These are phyloP conservation scores for Fraxinus excelsior DNA, from an alignment of 257 asterid species.

Conservation along the genomic window DNA sequence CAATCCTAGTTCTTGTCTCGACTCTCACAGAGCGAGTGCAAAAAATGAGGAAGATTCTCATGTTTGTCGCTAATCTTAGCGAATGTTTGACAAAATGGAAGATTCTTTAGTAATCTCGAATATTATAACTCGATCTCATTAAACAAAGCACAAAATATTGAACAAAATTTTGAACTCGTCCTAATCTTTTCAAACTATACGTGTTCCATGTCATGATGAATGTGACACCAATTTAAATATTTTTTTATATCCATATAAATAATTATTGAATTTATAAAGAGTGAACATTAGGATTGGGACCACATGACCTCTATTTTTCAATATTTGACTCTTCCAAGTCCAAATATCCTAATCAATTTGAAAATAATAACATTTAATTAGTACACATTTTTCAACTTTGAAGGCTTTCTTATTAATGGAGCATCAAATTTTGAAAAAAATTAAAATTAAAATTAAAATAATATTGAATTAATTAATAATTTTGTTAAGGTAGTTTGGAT, in stretches of 20 bases:
- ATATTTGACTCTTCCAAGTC: constrained; percentile 11
- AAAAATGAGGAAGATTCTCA: no score
- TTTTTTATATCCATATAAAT: not conserved
- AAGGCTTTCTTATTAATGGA: not conserved
- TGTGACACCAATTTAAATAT: not conserved
- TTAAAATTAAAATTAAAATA: not conserved
- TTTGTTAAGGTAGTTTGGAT: not conserved
- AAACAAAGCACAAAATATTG: not conserved
- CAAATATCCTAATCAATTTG: constrained; percentile 6
- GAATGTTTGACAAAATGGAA: no score
- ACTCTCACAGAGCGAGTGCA: no score
- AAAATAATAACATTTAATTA: not conserved
- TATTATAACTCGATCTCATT: not conserved
- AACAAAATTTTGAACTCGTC: not conserved
- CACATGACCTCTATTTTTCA: not conserved
- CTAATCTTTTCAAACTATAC: not conserved
- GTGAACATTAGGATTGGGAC: constrained; percentile 13
- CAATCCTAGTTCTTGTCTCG: no score
- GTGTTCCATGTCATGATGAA: not conserved
- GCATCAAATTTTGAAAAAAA: not conserved
- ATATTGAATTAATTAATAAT: not conserved
- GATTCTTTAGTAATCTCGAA: not conserved
- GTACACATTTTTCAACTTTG: constrained; percentile 2
- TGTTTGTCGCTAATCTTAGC: no score
- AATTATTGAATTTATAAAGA: not conserved